Conservation (phyloP, 2,329 filamentous ascomycete species). For the Cladosporium sp. region DNA sequence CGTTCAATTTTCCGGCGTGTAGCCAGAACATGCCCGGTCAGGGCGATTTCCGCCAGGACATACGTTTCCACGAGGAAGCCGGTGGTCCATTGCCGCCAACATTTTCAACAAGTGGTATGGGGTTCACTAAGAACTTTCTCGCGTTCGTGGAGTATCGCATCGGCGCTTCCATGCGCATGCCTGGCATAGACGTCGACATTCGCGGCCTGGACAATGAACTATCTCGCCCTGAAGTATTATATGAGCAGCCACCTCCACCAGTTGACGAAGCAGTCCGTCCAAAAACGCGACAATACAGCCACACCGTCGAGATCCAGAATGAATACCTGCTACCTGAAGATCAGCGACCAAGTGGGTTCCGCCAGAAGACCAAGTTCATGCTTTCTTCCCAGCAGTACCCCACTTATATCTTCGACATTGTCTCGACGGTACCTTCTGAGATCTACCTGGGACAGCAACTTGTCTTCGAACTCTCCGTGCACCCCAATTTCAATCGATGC, state of each 20-base stretch:
- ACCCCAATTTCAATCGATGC: slow-evolving; percentile 7
- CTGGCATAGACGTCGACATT: slow-evolving; percentile 17
- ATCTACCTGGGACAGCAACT: slow-evolving; percentile 12
- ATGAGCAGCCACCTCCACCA: slow-evolving; percentile 18
- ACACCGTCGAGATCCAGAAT: slow-evolving; percentile 22
- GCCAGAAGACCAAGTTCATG: slow-evolving; percentile 27
- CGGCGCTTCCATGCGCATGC: slow-evolving; percentile 11
- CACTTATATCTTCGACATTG: slow-evolving; percentile 24
- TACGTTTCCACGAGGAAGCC: slow-evolving; percentile 10
- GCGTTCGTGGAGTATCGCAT: slow-evolving; percentile 20
- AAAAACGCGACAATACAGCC: background rate
- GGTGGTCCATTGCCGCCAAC: slow-evolving; percentile 19
- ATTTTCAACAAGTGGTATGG: background rate
- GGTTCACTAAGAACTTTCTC: background rate
- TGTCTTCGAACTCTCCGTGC: slow-evolving; percentile 9
- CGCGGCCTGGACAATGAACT: slow-evolving; percentile 1
- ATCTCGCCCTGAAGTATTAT: background rate
- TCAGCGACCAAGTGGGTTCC: slow-evolving; percentile 25
- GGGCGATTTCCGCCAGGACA: slow-evolving; percentile 7
- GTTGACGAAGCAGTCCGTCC: background rate
- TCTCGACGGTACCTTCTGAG: background rate
- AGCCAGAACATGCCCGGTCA: slow-evolving; percentile 9
- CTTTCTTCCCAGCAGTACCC: slow-evolving; percentile 26
- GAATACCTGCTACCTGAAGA: slow-evolving; percentile 26
- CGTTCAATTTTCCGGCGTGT: slow-evolving; percentile 15